phyloP scores from a whole-genome alignment of 2,329 filamentous ascomycete genomes.

The Botrytis hyacinthi region DNA sequence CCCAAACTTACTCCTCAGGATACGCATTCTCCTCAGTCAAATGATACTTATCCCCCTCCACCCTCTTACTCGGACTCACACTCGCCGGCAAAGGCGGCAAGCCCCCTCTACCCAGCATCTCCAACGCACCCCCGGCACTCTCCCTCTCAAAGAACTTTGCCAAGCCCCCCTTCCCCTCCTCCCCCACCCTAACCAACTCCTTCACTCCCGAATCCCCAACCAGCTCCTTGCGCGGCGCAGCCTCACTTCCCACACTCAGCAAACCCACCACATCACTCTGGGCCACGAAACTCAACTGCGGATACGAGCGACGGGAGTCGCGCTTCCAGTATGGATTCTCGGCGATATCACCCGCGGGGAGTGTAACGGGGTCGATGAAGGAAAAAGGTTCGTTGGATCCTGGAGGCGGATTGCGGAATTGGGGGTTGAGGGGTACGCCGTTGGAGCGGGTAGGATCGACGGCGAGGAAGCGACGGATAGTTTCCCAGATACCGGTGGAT shows the following conservation, averaged over 20 bases:
- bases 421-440: constrained; percentile 87
- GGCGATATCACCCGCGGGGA: constrained; percentile 82
- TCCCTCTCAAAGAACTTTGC: constrained; percentile 67
- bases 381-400: constrained; percentile 66
- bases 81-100: constrained; percentile 78
- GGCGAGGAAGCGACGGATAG: constrained; percentile 72
- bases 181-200: constrained; percentile 71
- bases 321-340: constrained; percentile 98
- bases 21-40: constrained; percentile 69
- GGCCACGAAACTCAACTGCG: constrained; percentile 72
- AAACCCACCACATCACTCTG: constrained; percentile 86
- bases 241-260: constrained; percentile 79
- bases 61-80: constrained; percentile 53
- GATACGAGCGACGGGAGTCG: constrained; percentile 79
- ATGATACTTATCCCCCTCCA: constrained; percentile 65
- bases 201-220: constrained; percentile 71
- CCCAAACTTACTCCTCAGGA: constrained; percentile 58
- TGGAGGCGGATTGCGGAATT: constrained; percentile 84
- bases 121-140: constrained; percentile 49
- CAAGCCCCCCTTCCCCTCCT: constrained; percentile 72
- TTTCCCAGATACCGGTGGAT: constrained; percentile 84
- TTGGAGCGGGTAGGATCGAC: constrained; percentile 87
- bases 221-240: constrained; percentile 76
- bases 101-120: constrained; percentile 70
- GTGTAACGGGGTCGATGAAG: constrained; percentile 80